Evolutionary conservation across 148 eudicot species (phyloP), one percentile per base, ranked within the genome.

Genomic region (Silene latifolia): DNA sequence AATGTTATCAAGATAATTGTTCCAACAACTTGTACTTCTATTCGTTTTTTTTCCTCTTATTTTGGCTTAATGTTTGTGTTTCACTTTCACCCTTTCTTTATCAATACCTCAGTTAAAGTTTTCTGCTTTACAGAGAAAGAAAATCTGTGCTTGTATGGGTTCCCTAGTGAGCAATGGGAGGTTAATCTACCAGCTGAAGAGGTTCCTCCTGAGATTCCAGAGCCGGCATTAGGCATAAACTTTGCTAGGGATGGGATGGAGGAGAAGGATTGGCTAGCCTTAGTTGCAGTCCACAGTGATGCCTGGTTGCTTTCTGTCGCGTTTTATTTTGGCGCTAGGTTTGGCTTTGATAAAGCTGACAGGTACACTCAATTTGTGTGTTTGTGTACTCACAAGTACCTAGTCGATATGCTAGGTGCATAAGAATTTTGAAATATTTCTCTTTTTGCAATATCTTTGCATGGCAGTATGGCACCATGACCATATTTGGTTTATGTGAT

Each of bases 231-330:
- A 84, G 98, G 98, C 73, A 93, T 93, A 64, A 93, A 93, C 81
- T 90, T 93, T 88, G 96, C 96, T 44, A 84, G 96, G 79, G 93
- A 90, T 78, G 96, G 98, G 62, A 93, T 93, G 98, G 88, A 85
- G 72, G 91, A 89, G 62, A 89, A 86, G 77, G 98, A 93, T 78
- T 93, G 98, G 98, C 73, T 93, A 71, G 87, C 98, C 63, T 81
- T 93, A 39, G 96, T 93, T 79, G 90, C 98, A 73, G 96, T 90
- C 62, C 96, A 93, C 76, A 88, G 98, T 75, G 98, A 93, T 80
- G 90, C 96, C 27, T 93, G 98, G 98, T 74, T 93, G 81, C 90
- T 93, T 74, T 81, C 98, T 64, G 96, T 90, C 77, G 90, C 96
- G 56, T 93, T 93, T 77, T 93, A 93, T 79, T 93, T 90, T 59